Conservation (phyloP, 257 asterid genomes). For the Nicotiana knightiana region DNA sequence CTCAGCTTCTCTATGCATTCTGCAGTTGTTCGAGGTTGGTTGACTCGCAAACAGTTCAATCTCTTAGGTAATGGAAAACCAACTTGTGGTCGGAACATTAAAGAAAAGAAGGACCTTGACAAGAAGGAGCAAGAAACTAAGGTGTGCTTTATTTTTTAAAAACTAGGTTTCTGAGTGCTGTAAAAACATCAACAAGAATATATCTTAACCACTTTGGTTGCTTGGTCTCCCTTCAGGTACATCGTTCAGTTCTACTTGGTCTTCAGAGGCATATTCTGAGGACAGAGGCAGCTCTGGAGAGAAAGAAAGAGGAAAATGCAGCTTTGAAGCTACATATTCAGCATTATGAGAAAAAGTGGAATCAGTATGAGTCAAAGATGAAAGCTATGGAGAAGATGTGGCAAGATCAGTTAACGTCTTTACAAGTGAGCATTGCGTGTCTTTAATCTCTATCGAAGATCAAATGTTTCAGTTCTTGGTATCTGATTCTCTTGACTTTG, state of each 20-base stretch:
- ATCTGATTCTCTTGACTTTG: too few relatives aligned
- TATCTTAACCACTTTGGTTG: not conserved
- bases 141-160: conserved; percentile 18
- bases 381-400: conserved; percentile 55
- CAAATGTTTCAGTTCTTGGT: not conserved
- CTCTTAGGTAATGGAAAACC: not conserved
- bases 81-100: not conserved
- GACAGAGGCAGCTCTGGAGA: conserved; percentile 53
- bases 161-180: not conserved
- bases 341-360: conserved; percentile 45
- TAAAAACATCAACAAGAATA: not conserved
- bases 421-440: conserved; percentile 44
- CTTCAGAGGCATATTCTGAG: conserved; percentile 47
- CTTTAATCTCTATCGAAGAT: too few relatives aligned
- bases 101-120: conserved; percentile 5
- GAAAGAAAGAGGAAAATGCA: conserved; percentile 47
- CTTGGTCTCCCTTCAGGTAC: conserved; percentile 33
- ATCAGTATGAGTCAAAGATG: conserved; percentile 51
- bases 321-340: conserved; percentile 32
- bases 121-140: conserved; percentile 13
- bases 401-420: conserved; percentile 65
- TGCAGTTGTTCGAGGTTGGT: conserved; percentile 34
- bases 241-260: conserved; percentile 29
- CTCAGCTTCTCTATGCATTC: not conserved
- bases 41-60: conserved; percentile 20